phyloP scores from a whole-genome alignment of 306 rosid genomes.

The Malus fusca region DNA sequence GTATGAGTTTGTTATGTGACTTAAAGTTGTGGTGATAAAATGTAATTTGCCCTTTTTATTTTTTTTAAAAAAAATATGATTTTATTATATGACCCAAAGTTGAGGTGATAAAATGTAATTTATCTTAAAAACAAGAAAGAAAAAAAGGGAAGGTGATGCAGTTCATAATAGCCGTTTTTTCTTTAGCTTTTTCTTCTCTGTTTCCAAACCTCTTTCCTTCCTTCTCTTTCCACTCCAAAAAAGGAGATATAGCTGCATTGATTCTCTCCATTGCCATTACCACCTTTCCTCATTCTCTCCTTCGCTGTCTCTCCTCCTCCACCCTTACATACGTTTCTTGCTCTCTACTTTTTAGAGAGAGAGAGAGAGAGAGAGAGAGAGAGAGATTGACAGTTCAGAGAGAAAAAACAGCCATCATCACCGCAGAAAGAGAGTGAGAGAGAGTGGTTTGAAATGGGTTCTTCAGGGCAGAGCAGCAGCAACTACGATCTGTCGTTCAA shows the following conservation, averaged over 20 bases:
- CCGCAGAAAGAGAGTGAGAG: neutral
- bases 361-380: neutral
- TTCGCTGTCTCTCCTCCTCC: no score
- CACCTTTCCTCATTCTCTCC: neutral
- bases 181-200: slow-evolving; percentile 13
- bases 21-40: no score
- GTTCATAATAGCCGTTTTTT: slow-evolving; percentile 42
- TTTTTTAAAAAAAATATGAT: no score
- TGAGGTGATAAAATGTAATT: no score
- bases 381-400: neutral
- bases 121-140: no score
- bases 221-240: neutral
- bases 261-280: neutral
- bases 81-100: no score
- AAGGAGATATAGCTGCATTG: neutral
- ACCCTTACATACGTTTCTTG: no score
- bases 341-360: slow-evolving; percentile 10
- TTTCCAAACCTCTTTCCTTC: neutral
- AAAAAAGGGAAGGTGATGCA: no score
- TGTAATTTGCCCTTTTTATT: no score
- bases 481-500: slow-evolving; percentile 86
- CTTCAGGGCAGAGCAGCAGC: slow-evolving; percentile 70
- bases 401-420: slow-evolving; percentile 25
- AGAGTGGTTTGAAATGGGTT: slow-evolving; percentile 35
- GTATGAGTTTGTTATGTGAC: no score